These are phyloP conservation scores for Leccinum truebloodii DNA, from an alignment of 768 basidiomycete genomes.

Conservation along the genomic window DNA sequence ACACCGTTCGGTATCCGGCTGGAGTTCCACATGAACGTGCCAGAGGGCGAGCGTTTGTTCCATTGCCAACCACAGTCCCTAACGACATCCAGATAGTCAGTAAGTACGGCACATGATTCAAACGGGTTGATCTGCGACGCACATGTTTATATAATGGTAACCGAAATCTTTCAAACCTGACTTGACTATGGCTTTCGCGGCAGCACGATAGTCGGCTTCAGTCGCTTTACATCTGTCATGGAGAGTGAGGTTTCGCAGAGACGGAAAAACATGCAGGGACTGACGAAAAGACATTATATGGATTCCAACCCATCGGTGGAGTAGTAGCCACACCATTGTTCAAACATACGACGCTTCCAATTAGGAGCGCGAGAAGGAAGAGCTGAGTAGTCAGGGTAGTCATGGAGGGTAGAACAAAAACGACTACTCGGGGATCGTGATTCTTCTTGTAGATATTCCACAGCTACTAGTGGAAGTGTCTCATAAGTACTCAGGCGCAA, in stretches of 20 bases:
- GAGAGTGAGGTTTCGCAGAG: background rate
- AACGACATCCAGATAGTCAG: background rate
- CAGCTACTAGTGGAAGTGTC: background rate
- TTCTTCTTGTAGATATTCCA: background rate
- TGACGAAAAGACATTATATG: slow-evolving; percentile 17
- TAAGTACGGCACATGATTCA: background rate
- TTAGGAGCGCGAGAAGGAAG: slow-evolving; percentile 1
- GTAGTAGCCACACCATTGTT: slow-evolving; percentile 15
- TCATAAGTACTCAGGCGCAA: background rate
- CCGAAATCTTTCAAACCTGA: slow-evolving; percentile 6
- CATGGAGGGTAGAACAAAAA: background rate
- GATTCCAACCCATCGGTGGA: slow-evolving; percentile 21
- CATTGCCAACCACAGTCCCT: slow-evolving; percentile 20
- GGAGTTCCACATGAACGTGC: slow-evolving; percentile 9
- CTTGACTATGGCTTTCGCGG: slow-evolving; percentile 7
- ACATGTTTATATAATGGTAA: slow-evolving; percentile 15
- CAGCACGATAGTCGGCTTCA: slow-evolving; percentile 9
- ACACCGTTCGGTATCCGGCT: slow-evolving; percentile 14
- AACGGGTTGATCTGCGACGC: background rate
- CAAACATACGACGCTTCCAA: background rate
- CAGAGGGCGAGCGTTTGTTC: slow-evolving; percentile 3
- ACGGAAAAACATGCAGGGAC: background rate
- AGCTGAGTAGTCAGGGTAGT: background rate
- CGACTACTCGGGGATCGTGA: background rate
- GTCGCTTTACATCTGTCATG: slow-evolving; percentile 7